Conservation (phyloP, 352 stramenopile species). For the Phytopythium mirpurense region DNA sequence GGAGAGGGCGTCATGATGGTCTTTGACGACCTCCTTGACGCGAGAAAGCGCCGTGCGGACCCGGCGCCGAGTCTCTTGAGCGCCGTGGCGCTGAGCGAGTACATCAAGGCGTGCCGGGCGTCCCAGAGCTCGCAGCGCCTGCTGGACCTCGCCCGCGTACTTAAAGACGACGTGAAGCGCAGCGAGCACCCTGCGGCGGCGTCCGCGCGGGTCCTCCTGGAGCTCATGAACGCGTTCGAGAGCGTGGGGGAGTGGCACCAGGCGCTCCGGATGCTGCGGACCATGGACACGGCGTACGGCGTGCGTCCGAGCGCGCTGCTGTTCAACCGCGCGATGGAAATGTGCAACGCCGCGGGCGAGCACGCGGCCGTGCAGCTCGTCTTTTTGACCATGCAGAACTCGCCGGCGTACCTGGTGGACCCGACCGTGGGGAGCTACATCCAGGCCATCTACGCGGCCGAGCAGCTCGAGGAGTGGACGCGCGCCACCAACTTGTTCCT, state of each 20-base stretch:
- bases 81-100: slow-evolving; percentile 31
- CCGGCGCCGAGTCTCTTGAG: slow-evolving; percentile 16
- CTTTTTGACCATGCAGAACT: slow-evolving; percentile 62
- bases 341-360: slow-evolving; percentile 55
- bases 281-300: slow-evolving; percentile 36
- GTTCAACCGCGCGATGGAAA: slow-evolving; percentile 55
- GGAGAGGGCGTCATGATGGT: slow-evolving; percentile 27
- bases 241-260: slow-evolving; percentile 38
- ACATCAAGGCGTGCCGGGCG: slow-evolving; percentile 29
- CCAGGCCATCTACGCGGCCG: slow-evolving; percentile 65
- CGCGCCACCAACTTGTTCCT: slow-evolving; percentile 63
- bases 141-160: slow-evolving; percentile 20
- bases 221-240: slow-evolving; percentile 48
- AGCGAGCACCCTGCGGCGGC: slow-evolving; percentile 6
- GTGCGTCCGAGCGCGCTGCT: slow-evolving; percentile 34
- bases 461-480: slow-evolving; percentile 66
- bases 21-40: slow-evolving; percentile 25
- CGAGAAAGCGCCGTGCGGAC: neutral
- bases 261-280: slow-evolving; percentile 40
- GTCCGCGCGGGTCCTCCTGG: slow-evolving; percentile 25
- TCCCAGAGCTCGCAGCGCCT: slow-evolving; percentile 28
- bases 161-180: slow-evolving; percentile 33
- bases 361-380: slow-evolving; percentile 51
- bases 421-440: slow-evolving; percentile 60
- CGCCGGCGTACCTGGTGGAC: slow-evolving; percentile 34